Base-by-base conservation (phyloP, 768 basidiomycete genomes). In the Termitomyces heimii region DNA sequence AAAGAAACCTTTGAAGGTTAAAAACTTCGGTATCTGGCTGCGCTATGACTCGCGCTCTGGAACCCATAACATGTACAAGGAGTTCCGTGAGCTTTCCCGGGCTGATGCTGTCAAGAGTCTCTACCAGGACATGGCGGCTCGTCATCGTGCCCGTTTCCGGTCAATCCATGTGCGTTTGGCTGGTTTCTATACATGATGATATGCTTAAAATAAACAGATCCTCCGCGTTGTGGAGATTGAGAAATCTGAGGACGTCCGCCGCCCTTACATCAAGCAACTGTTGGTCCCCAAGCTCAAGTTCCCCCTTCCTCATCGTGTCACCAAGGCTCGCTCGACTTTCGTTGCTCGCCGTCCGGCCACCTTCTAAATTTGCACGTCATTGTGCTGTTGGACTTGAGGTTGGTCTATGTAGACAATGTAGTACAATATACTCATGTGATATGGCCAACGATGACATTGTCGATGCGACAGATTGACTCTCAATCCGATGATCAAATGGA, bases 51-150 rank as follows among this genome's bases (percentile, higher is more conserved):
- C 96, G 54, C 94, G 96, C 67, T 97, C 95, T 52, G 97, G 97
- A 62, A 99, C 97, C 46, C 97, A 98, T 88, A 99, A 99, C 86
- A 96, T 98, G 94, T 97, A 97, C 90, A 95, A 95, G 85, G 90
- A 92, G 76, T 98, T 92, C 89, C 92, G 94, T 70, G 96, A 98
- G 67, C 88, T 99, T 66, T 82, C 82, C 65, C 88, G 97, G 63
- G 88, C 92, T 59, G 95, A 92, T 71, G 96, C 97, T 57, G 97
- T 98, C 72, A 94, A 91, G 82, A 82, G 87, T 66, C 76, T 98
- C 73, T 98, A 98, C 85, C 96, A 98, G 79, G 96, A 98, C 77
- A 98, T 99, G 96, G 93, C 97, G 68, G 94, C 97, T 61, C 84
- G 95, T 65, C 96, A 99, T 76, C 94, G 96, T 77, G 97, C 97